A percentile compares a stretch with the other conserved stretches of the same genome.
Conservation (phyloP, 306 rosid genomes). For the Mucuna pruriens region DNA sequence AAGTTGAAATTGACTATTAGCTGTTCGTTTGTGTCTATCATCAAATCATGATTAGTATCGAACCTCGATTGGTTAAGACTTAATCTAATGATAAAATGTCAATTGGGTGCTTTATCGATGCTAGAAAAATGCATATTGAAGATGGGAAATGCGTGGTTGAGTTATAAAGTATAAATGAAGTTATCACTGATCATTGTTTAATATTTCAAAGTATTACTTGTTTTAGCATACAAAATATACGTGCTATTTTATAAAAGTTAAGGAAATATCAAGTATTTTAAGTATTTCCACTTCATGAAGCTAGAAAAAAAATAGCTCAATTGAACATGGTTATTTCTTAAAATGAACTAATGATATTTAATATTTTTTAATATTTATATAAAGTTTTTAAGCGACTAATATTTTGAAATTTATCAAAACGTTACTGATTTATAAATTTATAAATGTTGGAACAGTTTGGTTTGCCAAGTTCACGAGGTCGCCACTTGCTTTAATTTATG, state of each 20-base stretch:
- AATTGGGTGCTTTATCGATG: neutral
- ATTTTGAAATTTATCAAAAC: neutral
- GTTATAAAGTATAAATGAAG: neutral
- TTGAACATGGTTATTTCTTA: neutral
- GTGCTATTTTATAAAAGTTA: neutral
- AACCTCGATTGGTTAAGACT: neutral
- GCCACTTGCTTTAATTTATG: neutral
- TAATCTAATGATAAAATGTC: conserved; percentile 15
- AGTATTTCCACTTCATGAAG: neutral
- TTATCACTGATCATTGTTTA: neutral
- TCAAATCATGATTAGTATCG: conserved; percentile 15
- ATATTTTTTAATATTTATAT: neutral
- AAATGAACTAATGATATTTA: neutral
- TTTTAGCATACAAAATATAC: neutral
- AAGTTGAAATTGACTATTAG: neutral
- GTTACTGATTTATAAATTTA: neutral
- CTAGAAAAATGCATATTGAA: neutral
- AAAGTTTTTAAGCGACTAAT: neutral
- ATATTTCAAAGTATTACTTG: neutral
- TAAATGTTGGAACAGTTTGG: neutral
- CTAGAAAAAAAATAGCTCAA: neutral
- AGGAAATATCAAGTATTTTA: neutral
- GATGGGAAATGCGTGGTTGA: neutral
- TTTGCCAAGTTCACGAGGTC: neutral
- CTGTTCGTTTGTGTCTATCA: conserved; percentile 22